These are phyloP conservation scores for Sphagnum magellanicum DNA, from an alignment of 228 moss, liverwort and hornwort species.

Conservation along the genomic window DNA sequence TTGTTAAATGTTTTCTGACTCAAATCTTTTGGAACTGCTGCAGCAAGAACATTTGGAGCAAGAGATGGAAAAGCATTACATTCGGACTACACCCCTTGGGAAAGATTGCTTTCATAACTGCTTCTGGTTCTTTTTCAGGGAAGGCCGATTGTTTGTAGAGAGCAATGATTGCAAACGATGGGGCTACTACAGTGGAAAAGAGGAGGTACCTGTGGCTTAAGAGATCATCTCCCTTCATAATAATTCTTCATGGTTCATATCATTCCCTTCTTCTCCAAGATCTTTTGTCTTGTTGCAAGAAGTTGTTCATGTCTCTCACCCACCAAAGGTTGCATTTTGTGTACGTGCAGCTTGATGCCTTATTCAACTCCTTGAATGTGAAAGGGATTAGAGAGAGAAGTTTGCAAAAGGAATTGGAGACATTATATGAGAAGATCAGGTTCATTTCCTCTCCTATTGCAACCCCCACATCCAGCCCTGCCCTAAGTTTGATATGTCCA, in stretches of 20 bases:
- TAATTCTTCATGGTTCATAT: too few relatives aligned
- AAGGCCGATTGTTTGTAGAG: conserved; percentile 94
- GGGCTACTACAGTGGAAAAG: conserved; percentile 92
- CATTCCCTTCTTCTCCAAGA: too few relatives aligned
- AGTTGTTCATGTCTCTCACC: too few relatives aligned
- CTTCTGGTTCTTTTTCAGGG: conserved; percentile 88
- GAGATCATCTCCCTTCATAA: too few relatives aligned
- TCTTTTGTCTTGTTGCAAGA: too few relatives aligned
- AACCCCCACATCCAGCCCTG: too few relatives aligned
- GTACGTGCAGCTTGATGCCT: conserved; percentile 68
- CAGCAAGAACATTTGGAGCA: conserved; percentile 94
- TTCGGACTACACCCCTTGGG: conserved; percentile 73
- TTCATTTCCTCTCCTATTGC: conserved; percentile 3
- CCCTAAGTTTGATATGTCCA: too few relatives aligned
- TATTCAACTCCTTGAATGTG: conserved; percentile 73
- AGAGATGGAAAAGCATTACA: conserved; percentile 77
- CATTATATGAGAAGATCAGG: conserved; percentile 76
- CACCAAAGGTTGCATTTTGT: too few relatives aligned
- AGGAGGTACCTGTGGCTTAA: conserved; percentile 52
- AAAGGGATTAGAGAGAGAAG: conserved; percentile 87
- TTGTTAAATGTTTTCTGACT: too few relatives aligned
- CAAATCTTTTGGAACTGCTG: background rate
- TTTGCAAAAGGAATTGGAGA: conserved; percentile 76
- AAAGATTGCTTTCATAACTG: conserved; percentile 89
- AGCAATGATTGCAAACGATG: conserved; percentile 69